Percentiles rank a stretch among this genome's conserved stretches.
Evolutionary conservation across 2,329 filamentous ascomycete genomes (phyloP).

Genomic region (Sporothrix phasma): DNA sequence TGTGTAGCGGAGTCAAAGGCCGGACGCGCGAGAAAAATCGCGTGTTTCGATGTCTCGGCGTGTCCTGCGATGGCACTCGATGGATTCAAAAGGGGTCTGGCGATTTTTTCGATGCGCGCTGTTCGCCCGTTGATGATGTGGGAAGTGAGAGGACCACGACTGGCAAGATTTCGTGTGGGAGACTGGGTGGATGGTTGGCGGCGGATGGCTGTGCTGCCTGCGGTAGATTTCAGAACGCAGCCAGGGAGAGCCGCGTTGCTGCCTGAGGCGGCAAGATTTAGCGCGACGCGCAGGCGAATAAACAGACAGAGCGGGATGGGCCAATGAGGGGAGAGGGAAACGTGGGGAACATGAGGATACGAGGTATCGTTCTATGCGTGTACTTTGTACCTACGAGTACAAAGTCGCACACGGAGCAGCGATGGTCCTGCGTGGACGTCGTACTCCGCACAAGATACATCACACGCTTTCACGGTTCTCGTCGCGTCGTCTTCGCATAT

Average conservation of each 20-base stretch:
- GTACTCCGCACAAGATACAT: too few species aligned
- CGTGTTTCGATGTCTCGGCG: constrained; percentile 41
- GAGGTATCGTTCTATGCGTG: background rate
- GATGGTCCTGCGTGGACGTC: too few species aligned
- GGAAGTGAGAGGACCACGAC: constrained; percentile 41
- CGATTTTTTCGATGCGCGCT: constrained; percentile 51
- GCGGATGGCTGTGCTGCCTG: constrained; percentile 25
- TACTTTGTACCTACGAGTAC: too few species aligned
- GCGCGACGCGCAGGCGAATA: background rate
- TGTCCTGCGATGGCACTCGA: constrained; percentile 47
- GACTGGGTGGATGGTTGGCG: constrained; percentile 38
- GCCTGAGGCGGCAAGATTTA: constrained; percentile 6
- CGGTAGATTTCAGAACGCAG: constrained; percentile 18
- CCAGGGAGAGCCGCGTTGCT: background rate
- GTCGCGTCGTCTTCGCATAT: background rate
- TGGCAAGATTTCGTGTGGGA: constrained; percentile 38
- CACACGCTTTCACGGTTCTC: too few species aligned
- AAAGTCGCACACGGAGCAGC: background rate
- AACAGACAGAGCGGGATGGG: background rate
- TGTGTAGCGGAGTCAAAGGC: constrained; percentile 28
- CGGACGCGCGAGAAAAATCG: constrained; percentile 40
- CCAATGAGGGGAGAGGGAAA: background rate
- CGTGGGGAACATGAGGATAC: background rate
- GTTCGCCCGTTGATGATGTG: constrained; percentile 33
- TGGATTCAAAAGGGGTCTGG: constrained; percentile 49